A percentile compares a stretch with the other conserved stretches of the same genome.
Evolutionary conservation across 306 rosid genomes (phyloP).

Genomic region (Cucurbita ficifolia): DNA sequence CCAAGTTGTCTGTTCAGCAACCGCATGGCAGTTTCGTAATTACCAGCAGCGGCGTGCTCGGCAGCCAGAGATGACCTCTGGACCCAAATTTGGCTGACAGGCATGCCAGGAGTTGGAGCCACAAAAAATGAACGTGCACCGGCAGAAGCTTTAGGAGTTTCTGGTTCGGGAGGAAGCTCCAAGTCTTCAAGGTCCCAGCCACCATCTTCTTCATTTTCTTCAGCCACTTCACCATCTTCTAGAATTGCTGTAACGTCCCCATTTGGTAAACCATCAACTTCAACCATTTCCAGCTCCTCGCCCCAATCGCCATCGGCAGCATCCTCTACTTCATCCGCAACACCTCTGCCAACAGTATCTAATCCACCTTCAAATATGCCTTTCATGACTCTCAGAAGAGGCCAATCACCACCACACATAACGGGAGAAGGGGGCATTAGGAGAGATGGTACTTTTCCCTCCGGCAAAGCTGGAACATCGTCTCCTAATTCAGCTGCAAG

Average conservation of each 20-base stretch:
- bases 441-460: conserved; percentile 59
- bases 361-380: conserved; percentile 82
- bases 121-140: conserved; percentile 46
- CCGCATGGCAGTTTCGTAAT: conserved; percentile 88
- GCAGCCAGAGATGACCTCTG: conserved; percentile 91
- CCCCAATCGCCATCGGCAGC: conserved; percentile 66
- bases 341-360: conserved; percentile 29
- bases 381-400: conserved; percentile 71
- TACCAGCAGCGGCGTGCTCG: conserved; percentile 91
- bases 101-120: conserved; percentile 86
- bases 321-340: conserved; percentile 56
- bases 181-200: conserved; percentile 93
- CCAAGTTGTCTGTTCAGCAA: conserved; percentile 84
- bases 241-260: conserved; percentile 46
- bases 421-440: conserved; percentile 64
- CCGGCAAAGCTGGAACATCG: conserved; percentile 56
- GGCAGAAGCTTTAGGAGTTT: conserved; percentile 54
- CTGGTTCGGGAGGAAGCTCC: conserved; percentile 74
- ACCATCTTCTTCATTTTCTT: conserved; percentile 63
- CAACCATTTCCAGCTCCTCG: conserved; percentile 66
- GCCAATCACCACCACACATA: conserved; percentile 80
- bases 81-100: conserved; percentile 80
- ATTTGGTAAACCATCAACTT: conserved; percentile 47
- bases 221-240: conserved; percentile 50
- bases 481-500: conserved; percentile 75